phyloP scores from a whole-genome alignment of 805 yeast genomes.

The Debaryomyces castellii region DNA sequence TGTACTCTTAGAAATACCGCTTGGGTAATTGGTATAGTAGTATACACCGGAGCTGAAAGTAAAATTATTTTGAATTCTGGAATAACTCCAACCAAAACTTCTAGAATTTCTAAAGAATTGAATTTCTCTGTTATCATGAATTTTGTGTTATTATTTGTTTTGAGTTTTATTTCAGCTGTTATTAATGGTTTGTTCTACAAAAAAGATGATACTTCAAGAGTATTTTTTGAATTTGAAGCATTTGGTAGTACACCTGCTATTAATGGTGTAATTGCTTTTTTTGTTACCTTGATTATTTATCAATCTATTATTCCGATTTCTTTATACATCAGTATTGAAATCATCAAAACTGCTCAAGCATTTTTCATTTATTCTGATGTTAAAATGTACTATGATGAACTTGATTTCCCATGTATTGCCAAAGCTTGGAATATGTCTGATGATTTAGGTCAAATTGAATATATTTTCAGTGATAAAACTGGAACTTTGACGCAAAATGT shows the following conservation, averaged over 20 bases:
- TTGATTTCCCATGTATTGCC: constrained; percentile 78
- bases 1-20: constrained; percentile 70
- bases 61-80: constrained; percentile 81
- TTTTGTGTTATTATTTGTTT: constrained; percentile 56
- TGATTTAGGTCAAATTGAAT: constrained; percentile 82
- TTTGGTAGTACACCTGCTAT: constrained; percentile 58
- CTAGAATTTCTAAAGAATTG: constrained; percentile 63
- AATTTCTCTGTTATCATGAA: constrained; percentile 66
- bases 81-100: constrained; percentile 70
- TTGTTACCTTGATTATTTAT: constrained; percentile 70
- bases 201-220: constrained; percentile 42
- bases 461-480: constrained; percentile 79
- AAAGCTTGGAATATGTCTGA: constrained; percentile 83
- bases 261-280: constrained; percentile 67
- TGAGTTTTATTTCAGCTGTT: constrained; percentile 70
- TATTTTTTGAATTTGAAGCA: constrained; percentile 61
- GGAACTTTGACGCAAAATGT: constrained; percentile 82
- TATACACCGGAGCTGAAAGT: constrained; percentile 76
- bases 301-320: constrained; percentile 82
- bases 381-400: constrained; percentile 63
- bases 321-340: constrained; percentile 74
- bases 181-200: constrained; percentile 66
- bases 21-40: constrained; percentile 72
- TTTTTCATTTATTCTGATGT: constrained; percentile 70
- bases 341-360: constrained; percentile 75